Base-by-base conservation (phyloP, 129 eudicot genomes). In the Gnaphalium uliginosum region DNA sequence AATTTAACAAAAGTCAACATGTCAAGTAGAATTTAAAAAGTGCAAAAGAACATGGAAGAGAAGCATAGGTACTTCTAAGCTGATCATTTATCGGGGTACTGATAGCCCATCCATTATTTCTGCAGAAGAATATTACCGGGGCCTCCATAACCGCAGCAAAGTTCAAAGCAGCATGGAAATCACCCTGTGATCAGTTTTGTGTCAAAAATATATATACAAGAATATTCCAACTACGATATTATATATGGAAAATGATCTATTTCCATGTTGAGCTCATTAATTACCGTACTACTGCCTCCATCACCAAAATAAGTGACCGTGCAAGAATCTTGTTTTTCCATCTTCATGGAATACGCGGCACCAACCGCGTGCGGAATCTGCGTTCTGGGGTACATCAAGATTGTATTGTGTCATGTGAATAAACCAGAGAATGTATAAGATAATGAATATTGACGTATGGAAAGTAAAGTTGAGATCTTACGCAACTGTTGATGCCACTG, bases 281-380 rank as follows among this genome's bases (percentile, higher is more conserved):
- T 35, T 88, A 94, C 99, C 71, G 93, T 89, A 68, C 99, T 94
- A 77, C 79, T 85, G 86, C 93, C 96, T 24, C 99, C 97, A 79
- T 94, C 99, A 21, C 99, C 99, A 76, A 94, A 90, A 83, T 87
- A 94, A 60, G 97, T 85, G 53, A 94, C 71, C 17, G 91, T 51
- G 79, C 99, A 94, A 59, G 97, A 86, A 74, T 94, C 87, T 73
- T 46, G 76, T 46, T 84, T 81, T 53, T 89, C 94, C 96, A 89
- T 91, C 79, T 94, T 94, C 61, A 94, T 69, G 48, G 97, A 87
- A 75, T 94, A 94, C 4, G 99, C 99, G 79, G 97, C 99, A 6
- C 99, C 99, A 78, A 94, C 99, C 53, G 99, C 99, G 39, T 94
- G 99, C 51, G 91, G 88, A 73, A 94, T 46, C 71, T 94, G 99